Conservation (phyloP, 805 yeast genomes). For the Candida rishiriensis region DNA sequence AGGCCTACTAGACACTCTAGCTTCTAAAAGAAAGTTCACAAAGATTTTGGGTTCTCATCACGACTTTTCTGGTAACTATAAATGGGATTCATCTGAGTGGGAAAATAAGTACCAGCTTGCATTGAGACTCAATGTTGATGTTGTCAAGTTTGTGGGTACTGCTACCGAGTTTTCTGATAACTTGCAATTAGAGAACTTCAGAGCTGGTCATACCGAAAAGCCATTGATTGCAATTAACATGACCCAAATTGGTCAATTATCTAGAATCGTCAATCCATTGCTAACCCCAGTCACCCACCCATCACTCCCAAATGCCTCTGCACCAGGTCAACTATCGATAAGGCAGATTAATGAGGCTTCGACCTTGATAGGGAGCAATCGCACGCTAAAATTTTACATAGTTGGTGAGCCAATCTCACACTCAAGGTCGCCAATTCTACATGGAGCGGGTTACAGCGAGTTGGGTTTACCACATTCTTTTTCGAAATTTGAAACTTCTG, state of each 20-base stretch:
- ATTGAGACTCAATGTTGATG: constrained; percentile 56
- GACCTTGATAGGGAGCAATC: constrained; percentile 46
- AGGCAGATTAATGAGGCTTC: constrained; percentile 56
- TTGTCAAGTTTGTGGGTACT: constrained; percentile 78
- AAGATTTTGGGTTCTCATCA: constrained; percentile 81
- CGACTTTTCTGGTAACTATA: constrained; percentile 56
- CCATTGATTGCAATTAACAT: constrained; percentile 85
- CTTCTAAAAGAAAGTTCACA: constrained; percentile 53
- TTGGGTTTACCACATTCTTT: constrained; percentile 77
- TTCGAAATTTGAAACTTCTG: constrained; percentile 60
- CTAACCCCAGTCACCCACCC: constrained; percentile 84
- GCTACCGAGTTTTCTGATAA: constrained; percentile 68
- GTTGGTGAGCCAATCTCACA: constrained; percentile 81
- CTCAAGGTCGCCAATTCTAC: constrained; percentile 86
- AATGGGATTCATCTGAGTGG: constrained; percentile 75
- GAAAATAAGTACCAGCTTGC: constrained; percentile 68
- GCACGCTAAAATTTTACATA: constrained; percentile 56
- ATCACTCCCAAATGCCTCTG: constrained; percentile 62
- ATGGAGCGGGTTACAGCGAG: constrained; percentile 70
- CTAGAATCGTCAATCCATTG: constrained; percentile 68
- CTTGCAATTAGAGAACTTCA: constrained; percentile 64
- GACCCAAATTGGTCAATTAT: constrained; percentile 71
- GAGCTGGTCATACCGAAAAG: constrained; percentile 43
- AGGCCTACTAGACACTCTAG: constrained; percentile 46
- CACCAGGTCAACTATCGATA: constrained; percentile 75